Evolutionary conservation across 768 basidiomycete species (phyloP), one percentile per base, ranked within the genome.

Genomic region (Fibroporia radiculosa): DNA sequence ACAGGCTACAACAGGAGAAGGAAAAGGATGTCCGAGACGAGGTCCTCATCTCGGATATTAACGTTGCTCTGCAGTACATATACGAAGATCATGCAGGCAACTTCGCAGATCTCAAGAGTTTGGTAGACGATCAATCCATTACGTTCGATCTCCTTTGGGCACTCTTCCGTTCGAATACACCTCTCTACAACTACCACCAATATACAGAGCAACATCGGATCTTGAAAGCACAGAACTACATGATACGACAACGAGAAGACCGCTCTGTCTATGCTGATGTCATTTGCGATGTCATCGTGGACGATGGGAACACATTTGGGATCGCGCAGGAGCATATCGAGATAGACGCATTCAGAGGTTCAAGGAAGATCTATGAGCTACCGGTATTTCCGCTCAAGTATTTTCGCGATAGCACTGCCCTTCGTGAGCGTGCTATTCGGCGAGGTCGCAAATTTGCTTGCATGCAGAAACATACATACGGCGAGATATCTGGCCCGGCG

Each of bases 401-500:
- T 59, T 72, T 77, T 50, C 60, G 63, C 0, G 62, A 67, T 16
- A 65, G 66, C 40, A 61, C 56, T 7, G 62, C 63, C n/a, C 53
- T 79, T 34, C 58, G 64, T 20, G 56, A 64, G 37, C 49, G 51
- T 16, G 54, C 80, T 14, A 39, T 66, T 23, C 59, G 58, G 26
- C 66, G 80, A 10, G 80, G 78, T 4, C 29, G 29, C 29, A 31
- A n/a, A n/a, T 31, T 8, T 7, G 7, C 68, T 66, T 62, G 77
- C 74, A 53, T 81, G 80, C 78, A 56, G 64, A 12, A 60, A 58
- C 1, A 54, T 78, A 24, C 71, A 68, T 23, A 76, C 75, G 0
- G 57, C 75, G 2, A 77, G 77, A 45, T 77, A 80, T 52, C 70
- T 72, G 56, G 66, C 75, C 47, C 80, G 73, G 56, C 64, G 66